Evolutionary conservation across 1,139 yeast genomes (phyloP).

Genomic region (Saccharomyces hybrid): DNA sequence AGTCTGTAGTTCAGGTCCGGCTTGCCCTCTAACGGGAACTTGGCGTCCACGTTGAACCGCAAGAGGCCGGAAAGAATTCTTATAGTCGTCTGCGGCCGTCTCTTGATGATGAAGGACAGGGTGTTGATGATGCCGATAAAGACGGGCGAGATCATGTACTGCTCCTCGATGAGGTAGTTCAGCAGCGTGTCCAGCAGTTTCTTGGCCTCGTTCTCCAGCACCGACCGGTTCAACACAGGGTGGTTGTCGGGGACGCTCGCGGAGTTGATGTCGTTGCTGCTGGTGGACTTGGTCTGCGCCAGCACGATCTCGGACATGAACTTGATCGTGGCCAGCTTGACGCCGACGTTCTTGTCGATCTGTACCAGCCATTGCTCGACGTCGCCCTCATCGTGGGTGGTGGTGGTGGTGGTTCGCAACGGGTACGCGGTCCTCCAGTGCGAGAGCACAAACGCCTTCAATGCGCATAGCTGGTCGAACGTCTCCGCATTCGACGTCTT

Average conservation of each 20-base stretch:
- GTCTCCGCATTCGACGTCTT: slow-evolving; percentile 32
- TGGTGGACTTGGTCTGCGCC: slow-evolving; percentile 43
- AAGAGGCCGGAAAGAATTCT: slow-evolving; percentile 39
- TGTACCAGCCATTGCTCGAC: slow-evolving; percentile 33
- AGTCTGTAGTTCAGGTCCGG: slow-evolving; percentile 36
- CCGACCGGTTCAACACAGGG: slow-evolving; percentile 50
- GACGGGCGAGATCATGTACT: slow-evolving; percentile 46
- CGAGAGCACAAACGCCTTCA: slow-evolving; percentile 30
- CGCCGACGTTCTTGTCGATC: slow-evolving; percentile 42
- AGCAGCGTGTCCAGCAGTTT: slow-evolving; percentile 61
- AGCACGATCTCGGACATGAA: slow-evolving; percentile 65
- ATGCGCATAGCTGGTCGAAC: slow-evolving; percentile 29
- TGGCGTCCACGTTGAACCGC: slow-evolving; percentile 36
- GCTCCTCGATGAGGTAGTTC: slow-evolving; percentile 46
- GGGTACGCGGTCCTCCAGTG: slow-evolving; percentile 33
- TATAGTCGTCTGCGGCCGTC: slow-evolving; percentile 47
- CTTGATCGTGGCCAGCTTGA: slow-evolving; percentile 61
- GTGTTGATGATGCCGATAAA: slow-evolving; percentile 50
- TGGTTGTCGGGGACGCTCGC: slow-evolving; percentile 56
- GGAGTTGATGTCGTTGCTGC: slow-evolving; percentile 35
- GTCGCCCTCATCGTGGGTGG: slow-evolving; percentile 36
- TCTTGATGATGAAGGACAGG: slow-evolving; percentile 45
- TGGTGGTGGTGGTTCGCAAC: slow-evolving; percentile 9
- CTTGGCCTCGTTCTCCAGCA: slow-evolving; percentile 64
- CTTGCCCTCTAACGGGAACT: slow-evolving; percentile 34